Evolutionary conservation across 257 asterid genomes (phyloP).

Genomic region (Paraleonurus japonicus): DNA sequence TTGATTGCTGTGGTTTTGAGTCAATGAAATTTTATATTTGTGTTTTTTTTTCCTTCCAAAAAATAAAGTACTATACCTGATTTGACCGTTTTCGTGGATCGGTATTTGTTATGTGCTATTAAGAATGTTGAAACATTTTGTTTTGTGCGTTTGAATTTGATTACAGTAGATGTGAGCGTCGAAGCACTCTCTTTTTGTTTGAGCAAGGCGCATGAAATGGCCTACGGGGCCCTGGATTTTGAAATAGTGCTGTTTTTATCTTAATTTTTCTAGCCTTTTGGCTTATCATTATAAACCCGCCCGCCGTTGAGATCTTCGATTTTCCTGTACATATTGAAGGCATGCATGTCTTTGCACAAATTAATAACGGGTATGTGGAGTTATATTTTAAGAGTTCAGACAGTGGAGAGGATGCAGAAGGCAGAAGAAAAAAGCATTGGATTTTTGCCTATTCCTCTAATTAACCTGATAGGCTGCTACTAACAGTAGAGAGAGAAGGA

Average conservation of each 20-base stretch:
- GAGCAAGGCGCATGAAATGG: constrained; percentile 14
- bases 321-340: constrained; percentile 10
- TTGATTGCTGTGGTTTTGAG: constrained; percentile 20
- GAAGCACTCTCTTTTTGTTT: not conserved
- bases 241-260: constrained; percentile 7
- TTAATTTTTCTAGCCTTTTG: constrained; percentile 10
- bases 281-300: not conserved
- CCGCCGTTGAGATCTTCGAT: constrained; percentile 2
- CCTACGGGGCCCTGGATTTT: constrained; percentile 8
- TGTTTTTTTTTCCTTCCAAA: not conserved
- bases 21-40: not conserved
- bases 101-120: constrained; percentile 1
- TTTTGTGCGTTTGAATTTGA: constrained; percentile 16
- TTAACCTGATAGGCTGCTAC: not conserved
- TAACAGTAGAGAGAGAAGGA: constrained; percentile 1
- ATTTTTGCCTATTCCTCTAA: constrained; percentile 1
- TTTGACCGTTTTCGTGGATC: constrained; percentile 2
- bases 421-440: not conserved
- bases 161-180: constrained; percentile 13
- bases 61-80: not conserved
- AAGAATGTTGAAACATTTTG: not conserved
- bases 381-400: not conserved
- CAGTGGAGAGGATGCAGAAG: not conserved
- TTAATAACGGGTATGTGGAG: not conserved
- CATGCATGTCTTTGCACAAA: not conserved